A percentile compares a stretch with the other conserved stretches of the same genome.
Conservation (phyloP, 805 yeast genomes). For the Ogataea kodamae region DNA sequence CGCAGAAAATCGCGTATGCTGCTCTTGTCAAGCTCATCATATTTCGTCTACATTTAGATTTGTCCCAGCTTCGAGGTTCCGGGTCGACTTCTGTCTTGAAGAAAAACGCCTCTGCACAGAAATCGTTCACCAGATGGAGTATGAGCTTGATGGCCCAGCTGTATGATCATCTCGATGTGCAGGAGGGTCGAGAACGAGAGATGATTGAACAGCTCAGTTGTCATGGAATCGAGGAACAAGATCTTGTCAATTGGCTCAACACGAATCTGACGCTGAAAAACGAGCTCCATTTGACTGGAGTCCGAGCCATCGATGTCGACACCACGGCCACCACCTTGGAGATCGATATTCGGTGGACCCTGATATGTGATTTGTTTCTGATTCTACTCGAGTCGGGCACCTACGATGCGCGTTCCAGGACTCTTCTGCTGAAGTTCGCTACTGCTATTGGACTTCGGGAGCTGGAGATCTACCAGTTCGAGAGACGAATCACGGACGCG, state of each 20-base stretch:
- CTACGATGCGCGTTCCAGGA: conserved; percentile 86
- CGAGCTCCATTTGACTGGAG: conserved; percentile 36
- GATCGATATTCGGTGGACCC: conserved; percentile 88
- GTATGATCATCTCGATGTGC: conserved; percentile 76
- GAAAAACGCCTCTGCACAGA: conserved; percentile 63
- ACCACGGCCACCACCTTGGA: conserved; percentile 40
- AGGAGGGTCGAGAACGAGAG: conserved; percentile 60
- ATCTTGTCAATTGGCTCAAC: conserved; percentile 61
- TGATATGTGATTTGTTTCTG: conserved; percentile 85
- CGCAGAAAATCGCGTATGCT: conserved; percentile 87
- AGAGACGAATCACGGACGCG: conserved; percentile 84
- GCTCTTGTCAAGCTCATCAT: conserved; percentile 76
- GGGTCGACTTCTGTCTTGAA: conserved; percentile 53
- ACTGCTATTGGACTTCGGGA: conserved; percentile 49
- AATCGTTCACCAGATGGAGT: conserved; percentile 83
- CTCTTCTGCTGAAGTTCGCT: conserved; percentile 71
- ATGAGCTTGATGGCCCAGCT: conserved; percentile 64
- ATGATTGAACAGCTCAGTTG: conserved; percentile 86
- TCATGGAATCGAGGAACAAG: conserved; percentile 77
- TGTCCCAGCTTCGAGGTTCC: conserved; percentile 58
- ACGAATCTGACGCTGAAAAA: conserved; percentile 42
- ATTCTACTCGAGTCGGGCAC: conserved; percentile 76
- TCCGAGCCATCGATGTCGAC: conserved; percentile 23
- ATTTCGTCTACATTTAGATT: conserved; percentile 77
- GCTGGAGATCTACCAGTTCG: conserved; percentile 84